These are phyloP conservation scores for Lachnellula occidentalis DNA, from an alignment of 2,329 filamentous ascomycete species.

Conservation along the genomic window DNA sequence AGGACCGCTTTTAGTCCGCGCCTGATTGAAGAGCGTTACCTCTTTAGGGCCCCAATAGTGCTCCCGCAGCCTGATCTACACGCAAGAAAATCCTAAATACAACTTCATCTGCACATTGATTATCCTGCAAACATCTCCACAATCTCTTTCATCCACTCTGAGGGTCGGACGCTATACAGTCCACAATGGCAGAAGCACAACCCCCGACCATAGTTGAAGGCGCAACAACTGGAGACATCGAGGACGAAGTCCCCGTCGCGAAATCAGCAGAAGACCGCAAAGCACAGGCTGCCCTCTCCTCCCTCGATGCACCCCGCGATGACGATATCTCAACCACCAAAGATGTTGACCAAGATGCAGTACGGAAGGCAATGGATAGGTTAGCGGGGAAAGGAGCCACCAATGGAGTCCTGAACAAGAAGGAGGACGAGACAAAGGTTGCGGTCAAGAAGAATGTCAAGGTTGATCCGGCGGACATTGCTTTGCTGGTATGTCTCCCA, in stretches of 20 bases:
- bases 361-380: slow-evolving; percentile 66
- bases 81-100: not conserved
- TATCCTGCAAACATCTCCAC: not conserved
- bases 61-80: not conserved
- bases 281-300: slow-evolving; percentile 66
- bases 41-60: not conserved
- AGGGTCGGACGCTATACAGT: not conserved
- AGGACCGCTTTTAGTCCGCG: too few relatives aligned
- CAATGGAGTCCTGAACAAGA: slow-evolving; percentile 33
- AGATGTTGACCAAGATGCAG: slow-evolving; percentile 62
- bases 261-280: slow-evolving; percentile 73
- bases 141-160: not conserved
- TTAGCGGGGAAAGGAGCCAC: slow-evolving; percentile 38
- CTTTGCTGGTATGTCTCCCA: slow-evolving; percentile 53
- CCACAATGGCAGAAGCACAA: slow-evolving; percentile 57
- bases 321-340: slow-evolving; percentile 41
- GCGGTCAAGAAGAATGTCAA: slow-evolving; percentile 56
- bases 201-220: slow-evolving; percentile 54
- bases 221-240: slow-evolving; percentile 51
- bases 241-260: slow-evolving; percentile 46
- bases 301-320: slow-evolving; percentile 51
- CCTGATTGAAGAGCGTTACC: too few relatives aligned
- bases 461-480: slow-evolving; percentile 66
- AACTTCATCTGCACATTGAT: not conserved
- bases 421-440: slow-evolving; percentile 45